Conservation (phyloP, 2,329 filamentous ascomycete species). For the Pseudogymnoascus sp. region DNA sequence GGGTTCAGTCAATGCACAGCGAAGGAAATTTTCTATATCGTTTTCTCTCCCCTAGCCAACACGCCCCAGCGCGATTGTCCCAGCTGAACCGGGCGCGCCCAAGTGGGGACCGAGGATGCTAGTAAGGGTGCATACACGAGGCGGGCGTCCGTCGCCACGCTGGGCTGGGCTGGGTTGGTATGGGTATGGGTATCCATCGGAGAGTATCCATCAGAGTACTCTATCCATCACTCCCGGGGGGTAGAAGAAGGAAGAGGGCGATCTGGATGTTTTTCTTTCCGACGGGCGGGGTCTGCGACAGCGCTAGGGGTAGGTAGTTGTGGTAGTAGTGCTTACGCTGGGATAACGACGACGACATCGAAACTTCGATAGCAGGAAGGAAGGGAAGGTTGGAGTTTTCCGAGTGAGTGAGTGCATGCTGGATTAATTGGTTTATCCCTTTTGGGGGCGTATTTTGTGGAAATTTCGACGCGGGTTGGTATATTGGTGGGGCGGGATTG, state of each 20-base stretch:
- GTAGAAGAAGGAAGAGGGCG: neutral
- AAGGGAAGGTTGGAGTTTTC: neutral
- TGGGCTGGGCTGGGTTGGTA: no score
- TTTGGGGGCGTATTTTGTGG: neutral
- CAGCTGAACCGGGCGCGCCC: neutral
- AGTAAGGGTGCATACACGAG: constrained; percentile 8
- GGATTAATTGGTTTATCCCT: neutral
- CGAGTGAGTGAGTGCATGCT: neutral
- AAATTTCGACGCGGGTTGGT: neutral
- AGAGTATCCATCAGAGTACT: no score
- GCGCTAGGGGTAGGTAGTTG: neutral
- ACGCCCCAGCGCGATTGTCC: neutral
- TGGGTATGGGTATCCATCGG: no score
- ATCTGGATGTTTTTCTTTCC: neutral
- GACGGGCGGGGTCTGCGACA: neutral
- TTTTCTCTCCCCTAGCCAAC: neutral
- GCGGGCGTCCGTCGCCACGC: neutral
- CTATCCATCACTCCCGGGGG: neutral
- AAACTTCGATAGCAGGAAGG: neutral
- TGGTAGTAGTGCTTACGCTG: neutral
- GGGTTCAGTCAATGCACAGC: neutral
- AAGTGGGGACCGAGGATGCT: neutral
- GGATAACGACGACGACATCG: neutral
- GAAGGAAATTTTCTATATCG: neutral
- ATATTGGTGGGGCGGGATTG: neutral